phyloP scores from a whole-genome alignment of 139 green algal species.

The Haematococcus lacustris region DNA sequence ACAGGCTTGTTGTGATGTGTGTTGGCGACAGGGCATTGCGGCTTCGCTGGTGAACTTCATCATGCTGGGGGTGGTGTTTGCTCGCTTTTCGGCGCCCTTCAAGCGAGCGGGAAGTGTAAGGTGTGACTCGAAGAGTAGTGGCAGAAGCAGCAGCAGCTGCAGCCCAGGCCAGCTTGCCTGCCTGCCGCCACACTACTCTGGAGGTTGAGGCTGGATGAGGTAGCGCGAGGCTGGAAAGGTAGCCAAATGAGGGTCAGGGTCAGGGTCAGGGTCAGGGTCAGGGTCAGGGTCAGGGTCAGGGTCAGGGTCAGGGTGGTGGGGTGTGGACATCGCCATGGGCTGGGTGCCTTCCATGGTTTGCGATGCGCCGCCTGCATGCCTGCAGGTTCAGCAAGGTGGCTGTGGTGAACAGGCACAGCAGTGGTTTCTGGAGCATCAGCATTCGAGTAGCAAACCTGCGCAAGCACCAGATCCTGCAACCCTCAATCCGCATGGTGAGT shows the following conservation, averaged over 20 bases:
- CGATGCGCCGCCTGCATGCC: background rate
- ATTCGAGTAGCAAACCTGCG: conserved; percentile 52
- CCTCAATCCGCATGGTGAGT: conserved; percentile 29
- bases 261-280: no score
- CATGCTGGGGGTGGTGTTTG: conserved; percentile 57
- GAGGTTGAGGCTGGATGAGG: no score
- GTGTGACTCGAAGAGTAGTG: no score
- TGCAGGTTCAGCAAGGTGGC: conserved; percentile 20
- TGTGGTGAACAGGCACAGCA: conserved; percentile 30
- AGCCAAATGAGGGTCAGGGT: no score
- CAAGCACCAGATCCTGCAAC: conserved; percentile 57
- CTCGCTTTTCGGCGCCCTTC: conserved; percentile 52
- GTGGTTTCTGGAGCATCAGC: conserved; percentile 35
- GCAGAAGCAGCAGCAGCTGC: no score
- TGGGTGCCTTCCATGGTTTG: background rate
- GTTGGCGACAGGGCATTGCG: conserved; percentile 31
- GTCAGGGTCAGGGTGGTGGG: no score
- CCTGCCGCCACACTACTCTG: background rate
- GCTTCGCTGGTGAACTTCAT: conserved; percentile 46
- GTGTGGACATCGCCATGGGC: no score
- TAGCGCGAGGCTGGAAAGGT: no score
- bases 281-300: no score
- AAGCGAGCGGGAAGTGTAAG: conserved; percentile 45
- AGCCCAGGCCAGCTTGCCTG: no score
- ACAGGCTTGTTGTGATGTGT: background rate